phyloP scores from a whole-genome alignment of 2,329 filamentous ascomycete species.

The Aureobasidium lini region DNA sequence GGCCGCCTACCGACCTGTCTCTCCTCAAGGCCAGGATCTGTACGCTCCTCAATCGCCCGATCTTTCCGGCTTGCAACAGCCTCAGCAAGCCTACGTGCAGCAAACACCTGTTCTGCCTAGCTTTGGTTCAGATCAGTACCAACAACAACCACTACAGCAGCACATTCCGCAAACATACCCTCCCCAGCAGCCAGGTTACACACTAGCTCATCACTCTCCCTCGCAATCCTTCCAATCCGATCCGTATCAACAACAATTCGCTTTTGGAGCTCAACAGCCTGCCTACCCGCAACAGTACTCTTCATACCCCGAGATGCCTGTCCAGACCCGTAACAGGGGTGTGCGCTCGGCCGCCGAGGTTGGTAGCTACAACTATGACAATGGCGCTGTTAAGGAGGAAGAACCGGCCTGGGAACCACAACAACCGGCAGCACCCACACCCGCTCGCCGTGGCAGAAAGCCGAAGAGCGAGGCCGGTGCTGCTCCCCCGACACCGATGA shows the following conservation, averaged over 20 bases:
- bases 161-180: conserved; percentile 15
- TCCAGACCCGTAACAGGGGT: conserved; percentile 15
- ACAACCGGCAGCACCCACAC: conserved; percentile 14
- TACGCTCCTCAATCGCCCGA: conserved; percentile 17
- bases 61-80: conserved; percentile 11
- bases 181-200: conserved; percentile 4
- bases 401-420: conserved; percentile 20
- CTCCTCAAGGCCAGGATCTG: conserved; percentile 23
- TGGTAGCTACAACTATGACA: conserved; percentile 15
- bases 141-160: conserved; percentile 6
- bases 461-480: conserved; percentile 14
- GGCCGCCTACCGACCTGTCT: conserved; percentile 39
- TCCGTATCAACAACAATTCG: conserved; percentile 12
- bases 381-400: conserved; percentile 25
- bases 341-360: conserved; percentile 17
- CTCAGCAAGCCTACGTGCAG: conserved; percentile 6
- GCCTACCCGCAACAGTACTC: conserved; percentile 13
- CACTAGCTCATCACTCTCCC: conserved; percentile 12
- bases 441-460: conserved; percentile 18
- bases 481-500: not conserved
- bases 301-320: conserved; percentile 18
- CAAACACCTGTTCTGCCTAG: not conserved
- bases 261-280: conserved; percentile 18
- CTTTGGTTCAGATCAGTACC: not conserved
- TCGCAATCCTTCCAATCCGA: not conserved